Percentiles rank a stretch among this genome's conserved stretches.
phyloP scores from a whole-genome alignment of 257 asterid genomes.

The Lithospermum erythrorhizon region DNA sequence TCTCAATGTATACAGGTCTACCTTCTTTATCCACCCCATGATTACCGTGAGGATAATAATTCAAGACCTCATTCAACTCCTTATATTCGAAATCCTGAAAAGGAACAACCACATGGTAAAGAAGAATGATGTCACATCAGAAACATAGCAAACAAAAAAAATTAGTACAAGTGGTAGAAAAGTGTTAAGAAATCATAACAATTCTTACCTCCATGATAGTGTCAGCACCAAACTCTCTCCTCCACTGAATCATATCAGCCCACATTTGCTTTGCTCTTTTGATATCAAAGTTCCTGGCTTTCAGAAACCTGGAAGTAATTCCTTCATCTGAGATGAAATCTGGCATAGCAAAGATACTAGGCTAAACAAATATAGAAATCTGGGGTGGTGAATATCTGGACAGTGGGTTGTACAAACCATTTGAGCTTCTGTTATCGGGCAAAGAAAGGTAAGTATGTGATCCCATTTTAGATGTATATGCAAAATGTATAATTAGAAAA shows the following conservation, averaged over 20 bases:
- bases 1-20: constrained; percentile 77
- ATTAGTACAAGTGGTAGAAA: constrained; percentile 87
- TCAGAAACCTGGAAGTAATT: constrained; percentile 48
- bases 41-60: constrained; percentile 72
- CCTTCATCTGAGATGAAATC: no score
- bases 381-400: no score
- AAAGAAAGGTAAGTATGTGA: no score
- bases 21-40: constrained; percentile 86
- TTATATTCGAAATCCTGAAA: constrained; percentile 61
- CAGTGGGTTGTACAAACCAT: no score
- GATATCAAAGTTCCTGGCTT: constrained; percentile 82
- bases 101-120: constrained; percentile 4
- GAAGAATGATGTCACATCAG: background rate
- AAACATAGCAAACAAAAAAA: background rate
- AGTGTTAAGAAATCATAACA: constrained; percentile 33
- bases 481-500: no score
- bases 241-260: constrained; percentile 98
- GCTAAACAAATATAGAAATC: no score
- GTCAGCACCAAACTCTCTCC: constrained; percentile 90
- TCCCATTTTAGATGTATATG: no score
- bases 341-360: no score
- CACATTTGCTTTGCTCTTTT: constrained; percentile 89
- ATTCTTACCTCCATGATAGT: constrained; percentile 49
- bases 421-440: no score
- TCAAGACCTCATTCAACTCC: constrained; percentile 65